Evolutionary conservation across 2,329 filamentous ascomycete species (phyloP).

Genomic region (Emydomyces testavorans): DNA sequence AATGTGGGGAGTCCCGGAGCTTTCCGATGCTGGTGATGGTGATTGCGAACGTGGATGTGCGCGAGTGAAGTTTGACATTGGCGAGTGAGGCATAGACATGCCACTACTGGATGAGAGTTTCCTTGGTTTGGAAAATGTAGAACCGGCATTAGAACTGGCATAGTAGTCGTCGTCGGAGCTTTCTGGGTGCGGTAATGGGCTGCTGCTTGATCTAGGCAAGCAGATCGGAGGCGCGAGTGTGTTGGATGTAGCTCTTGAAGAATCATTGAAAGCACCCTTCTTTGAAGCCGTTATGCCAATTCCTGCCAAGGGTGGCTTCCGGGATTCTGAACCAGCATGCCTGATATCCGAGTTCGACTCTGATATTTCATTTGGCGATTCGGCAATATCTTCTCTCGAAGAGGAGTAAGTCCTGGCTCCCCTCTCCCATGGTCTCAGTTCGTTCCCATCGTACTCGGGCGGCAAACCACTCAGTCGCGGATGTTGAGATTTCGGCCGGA

Average conservation of each 20-base stretch:
- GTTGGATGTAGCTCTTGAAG: slow-evolving; percentile 16
- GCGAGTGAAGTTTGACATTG: slow-evolving; percentile 51
- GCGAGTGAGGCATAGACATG: slow-evolving; percentile 49
- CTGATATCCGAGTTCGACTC: slow-evolving; percentile 27
- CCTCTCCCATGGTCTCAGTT: slow-evolving; percentile 8
- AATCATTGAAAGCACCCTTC: background rate
- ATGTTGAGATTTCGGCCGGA: slow-evolving; percentile 61
- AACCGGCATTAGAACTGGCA: slow-evolving; percentile 46
- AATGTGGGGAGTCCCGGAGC: slow-evolving; percentile 49
- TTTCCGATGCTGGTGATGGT: slow-evolving; percentile 73
- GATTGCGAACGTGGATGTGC: slow-evolving; percentile 69
- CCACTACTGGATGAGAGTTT: slow-evolving; percentile 66
- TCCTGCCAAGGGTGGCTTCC: slow-evolving; percentile 15
- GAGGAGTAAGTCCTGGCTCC: background rate
- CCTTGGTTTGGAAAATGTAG: slow-evolving; percentile 56
- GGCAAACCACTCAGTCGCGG: slow-evolving; percentile 58
- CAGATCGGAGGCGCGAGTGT: slow-evolving; percentile 38
- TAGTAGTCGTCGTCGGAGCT: slow-evolving; percentile 62
- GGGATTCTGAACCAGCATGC: slow-evolving; percentile 23
- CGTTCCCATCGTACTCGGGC: slow-evolving; percentile 37
- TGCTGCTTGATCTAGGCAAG: slow-evolving; percentile 33
- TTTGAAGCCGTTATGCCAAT: background rate
- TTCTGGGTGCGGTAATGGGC: slow-evolving; percentile 52
- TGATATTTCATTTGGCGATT: slow-evolving; percentile 17
- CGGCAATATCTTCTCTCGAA: slow-evolving; percentile 20